Evolutionary conservation across 1,284 basidiomycete species (phyloP), one percentile per base, ranked within the genome.

Genomic region (Pulchroboletus neoregius): DNA sequence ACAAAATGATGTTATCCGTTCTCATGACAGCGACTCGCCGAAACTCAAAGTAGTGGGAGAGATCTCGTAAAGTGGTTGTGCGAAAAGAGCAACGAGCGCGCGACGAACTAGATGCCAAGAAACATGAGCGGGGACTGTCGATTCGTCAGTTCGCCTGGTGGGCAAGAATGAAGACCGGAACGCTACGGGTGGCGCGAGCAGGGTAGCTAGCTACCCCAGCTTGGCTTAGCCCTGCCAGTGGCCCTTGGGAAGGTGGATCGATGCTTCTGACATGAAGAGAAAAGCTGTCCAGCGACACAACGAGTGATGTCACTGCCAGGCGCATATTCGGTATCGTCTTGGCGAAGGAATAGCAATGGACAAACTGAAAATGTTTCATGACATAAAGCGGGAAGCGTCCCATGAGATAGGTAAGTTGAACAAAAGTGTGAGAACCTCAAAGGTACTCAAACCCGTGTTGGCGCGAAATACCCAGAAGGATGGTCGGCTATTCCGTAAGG

Each of bases 391-490:
- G 43, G 30, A 57, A 45, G 24, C 26, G 5, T 36, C 34, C 53
- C n/a, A 16, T 39, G 40, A 40, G 45, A 53, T 46, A 39, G 58
- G 53, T 9, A 58, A 47, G 28, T 22, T 47, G 53, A 51, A 59
- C 48, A 39, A 57, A 46, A 43, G 53, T 46, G 57, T 61, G 57
- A 56, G 58, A 61, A 48, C 22, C n/a, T n/a, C n/a, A n/a, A n/a
- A n/a, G n/a, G 33, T 33, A 24, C 18, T 44, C 39, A 31, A 55
- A 36, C 34, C 20, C 33, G 11, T 31, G 43, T 35, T 20, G 46
- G 34, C 28, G 28, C 31, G 41, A 45, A 15, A n/a, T 38, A 46
- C 39, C 27, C 56, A 48, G 47, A 33, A 42, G 42, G 46, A 45
- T 6, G 22, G 27, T n/a, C 20, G 32, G 28, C 9, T 2, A 28